A percentile compares a stretch with the other conserved stretches of the same genome.
phyloP scores from a whole-genome alignment of 2,329 filamentous ascomycete genomes.

The Hawksworthiomyces lignivorus region DNA sequence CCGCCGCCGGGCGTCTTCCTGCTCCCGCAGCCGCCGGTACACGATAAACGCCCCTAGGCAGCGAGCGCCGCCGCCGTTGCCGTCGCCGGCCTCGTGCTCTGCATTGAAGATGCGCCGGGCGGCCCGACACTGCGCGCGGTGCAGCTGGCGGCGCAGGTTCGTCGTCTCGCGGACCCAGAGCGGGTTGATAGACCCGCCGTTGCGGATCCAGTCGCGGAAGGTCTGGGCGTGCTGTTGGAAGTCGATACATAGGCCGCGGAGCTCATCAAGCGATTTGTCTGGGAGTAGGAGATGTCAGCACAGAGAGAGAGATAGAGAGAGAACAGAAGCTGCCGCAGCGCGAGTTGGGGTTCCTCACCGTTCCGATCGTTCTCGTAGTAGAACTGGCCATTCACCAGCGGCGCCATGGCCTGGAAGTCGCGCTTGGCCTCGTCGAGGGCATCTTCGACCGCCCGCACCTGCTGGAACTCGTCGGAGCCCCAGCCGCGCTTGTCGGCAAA shows the following conservation, averaged over 20 bases:
- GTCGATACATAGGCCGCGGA: slow-evolving; percentile 35
- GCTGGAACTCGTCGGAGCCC: slow-evolving; percentile 53
- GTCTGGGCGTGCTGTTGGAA: slow-evolving; percentile 41
- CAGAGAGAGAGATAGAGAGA: no score
- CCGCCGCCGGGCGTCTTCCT: slow-evolving; percentile 23
- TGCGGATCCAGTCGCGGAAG: slow-evolving; percentile 47
- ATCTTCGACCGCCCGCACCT: slow-evolving; percentile 45
- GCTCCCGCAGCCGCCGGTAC: slow-evolving; percentile 39
- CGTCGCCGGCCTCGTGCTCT: slow-evolving; percentile 31
- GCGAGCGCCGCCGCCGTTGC: slow-evolving; percentile 27
- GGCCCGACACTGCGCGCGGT: slow-evolving; percentile 50
- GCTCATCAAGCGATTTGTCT: slow-evolving; percentile 47
- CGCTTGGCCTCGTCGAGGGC: slow-evolving; percentile 52
- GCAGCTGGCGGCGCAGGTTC: slow-evolving; percentile 41
- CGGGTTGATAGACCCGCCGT: slow-evolving; percentile 47
- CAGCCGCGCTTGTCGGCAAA: slow-evolving; percentile 52
- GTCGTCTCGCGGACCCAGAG: slow-evolving; percentile 48
- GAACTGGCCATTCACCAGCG: slow-evolving; percentile 46
- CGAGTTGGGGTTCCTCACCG: no score
- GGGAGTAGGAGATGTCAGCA: no score
- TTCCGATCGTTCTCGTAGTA: slow-evolving; percentile 52
- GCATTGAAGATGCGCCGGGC: slow-evolving; percentile 48
- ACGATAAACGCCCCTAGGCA: slow-evolving; percentile 52
- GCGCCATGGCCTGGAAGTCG: slow-evolving; percentile 52
- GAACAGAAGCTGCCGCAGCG: no score